Evolutionary conservation across 163 green algal genomes (phyloP), one percentile per base, ranked within the genome.

Genomic region (Smithsoniella earleae): DNA sequence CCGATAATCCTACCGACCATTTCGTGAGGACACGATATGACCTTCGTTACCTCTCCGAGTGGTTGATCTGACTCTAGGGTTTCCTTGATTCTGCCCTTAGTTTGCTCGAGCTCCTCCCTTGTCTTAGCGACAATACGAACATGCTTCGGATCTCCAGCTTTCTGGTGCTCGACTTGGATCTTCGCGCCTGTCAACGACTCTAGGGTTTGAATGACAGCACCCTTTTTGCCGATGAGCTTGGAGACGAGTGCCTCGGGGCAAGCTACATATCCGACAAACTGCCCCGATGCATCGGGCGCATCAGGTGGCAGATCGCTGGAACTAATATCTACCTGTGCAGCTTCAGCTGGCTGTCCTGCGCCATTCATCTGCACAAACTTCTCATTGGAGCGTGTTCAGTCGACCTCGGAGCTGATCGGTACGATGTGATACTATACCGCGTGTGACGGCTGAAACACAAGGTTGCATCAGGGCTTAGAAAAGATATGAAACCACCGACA

Each of bases 1-100:
- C 94, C 94, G 74, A 98, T 98, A 64, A 98, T 89, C 66, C 94
- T 81, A 8, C 93, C 93, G 22, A 98, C 93, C 43, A 96, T 86
- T 46, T 80, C 81, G 0, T 76, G 79, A 0, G 90, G 91, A 82
- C 91, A 97, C 3, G 89, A 81, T 8, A 96, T 73, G 1, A 66
- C 80, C 36, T 83, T 62, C 13, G 75, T 78, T 0, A 81, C 65
- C 37, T 95, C 89, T 25, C 84, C 84, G 3, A 55, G 46, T 65
- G 66, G 37, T 31, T 62, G 44, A 16, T 79, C 80, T 28, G 69
- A 65, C 30, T 80, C 75, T 22, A 89, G 74, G 18, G 89, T 73
- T 8, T 88, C 83, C 2, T 72, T 74, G 36, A 93, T 84, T 30
- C 78, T 74, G 6, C 43, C 46, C 76, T 87, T 87, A 30, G 79